Percentiles rank a stretch among this genome's conserved stretches.
phyloP scores from a whole-genome alignment of 2,329 filamentous ascomycete species.

The Ascochyta pisi region DNA sequence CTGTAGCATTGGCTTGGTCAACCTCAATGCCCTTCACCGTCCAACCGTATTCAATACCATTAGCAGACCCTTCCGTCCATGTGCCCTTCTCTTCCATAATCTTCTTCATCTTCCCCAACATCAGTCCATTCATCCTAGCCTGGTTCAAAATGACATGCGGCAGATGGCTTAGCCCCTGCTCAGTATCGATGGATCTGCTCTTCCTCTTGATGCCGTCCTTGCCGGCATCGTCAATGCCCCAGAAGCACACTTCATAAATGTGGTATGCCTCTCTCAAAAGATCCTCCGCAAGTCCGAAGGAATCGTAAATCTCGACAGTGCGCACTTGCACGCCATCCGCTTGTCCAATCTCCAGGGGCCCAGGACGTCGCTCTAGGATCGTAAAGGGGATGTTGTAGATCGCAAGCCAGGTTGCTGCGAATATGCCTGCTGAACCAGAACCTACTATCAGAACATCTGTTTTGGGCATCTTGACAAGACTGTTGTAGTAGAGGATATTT shows the following conservation, averaged over 20 bases:
- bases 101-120: conserved; percentile 61
- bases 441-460: conserved; percentile 67
- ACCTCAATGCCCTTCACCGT: conserved; percentile 60
- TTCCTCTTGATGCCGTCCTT: conserved; percentile 51
- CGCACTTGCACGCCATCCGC: conserved; percentile 71
- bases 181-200: conserved; percentile 61
- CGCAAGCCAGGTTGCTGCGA: conserved; percentile 67
- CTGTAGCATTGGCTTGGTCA: conserved; percentile 50
- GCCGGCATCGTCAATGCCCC: conserved; percentile 41
- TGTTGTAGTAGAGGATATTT: not conserved
- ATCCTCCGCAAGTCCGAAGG: conserved; percentile 69
- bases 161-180: conserved; percentile 66
- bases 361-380: conserved; percentile 64
- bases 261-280: conserved; percentile 71
- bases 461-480: conserved; percentile 30
- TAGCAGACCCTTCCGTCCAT: conserved; percentile 29
- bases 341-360: conserved; percentile 64
- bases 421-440: conserved; percentile 67
- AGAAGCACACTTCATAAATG: conserved; percentile 67
- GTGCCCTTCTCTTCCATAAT: conserved; percentile 34
- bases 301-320: conserved; percentile 76
- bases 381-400: conserved; percentile 63
- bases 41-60: conserved; percentile 63
- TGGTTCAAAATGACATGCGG: conserved; percentile 75
- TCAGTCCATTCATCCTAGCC: conserved; percentile 69